Evolutionary conservation across 2,329 filamentous ascomycete species (phyloP).

Genomic region (Penicillium sp.): DNA sequence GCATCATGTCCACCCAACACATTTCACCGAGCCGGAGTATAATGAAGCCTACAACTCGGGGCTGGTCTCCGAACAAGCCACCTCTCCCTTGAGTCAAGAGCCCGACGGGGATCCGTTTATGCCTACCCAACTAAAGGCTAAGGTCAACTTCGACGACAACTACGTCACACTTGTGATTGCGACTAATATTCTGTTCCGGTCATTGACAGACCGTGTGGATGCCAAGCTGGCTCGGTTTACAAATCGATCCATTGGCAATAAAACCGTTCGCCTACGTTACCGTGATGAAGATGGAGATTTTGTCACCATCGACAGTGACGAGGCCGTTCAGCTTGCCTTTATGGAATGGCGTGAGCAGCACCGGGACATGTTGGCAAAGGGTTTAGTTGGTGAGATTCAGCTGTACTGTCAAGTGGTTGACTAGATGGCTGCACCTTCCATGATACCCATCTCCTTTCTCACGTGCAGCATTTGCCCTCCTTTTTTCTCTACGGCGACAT

Average conservation of each 20-base stretch:
- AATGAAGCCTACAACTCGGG: slow-evolving; percentile 31
- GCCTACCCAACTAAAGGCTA: slow-evolving; percentile 85
- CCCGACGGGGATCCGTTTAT: slow-evolving; percentile 46
- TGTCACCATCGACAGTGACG: slow-evolving; percentile 90
- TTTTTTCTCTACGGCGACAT: slow-evolving; percentile 6
- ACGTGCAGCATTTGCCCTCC: slow-evolving; percentile 3
- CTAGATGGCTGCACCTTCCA: slow-evolving; percentile 15
- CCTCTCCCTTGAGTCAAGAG: slow-evolving; percentile 36
- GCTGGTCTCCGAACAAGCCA: slow-evolving; percentile 31
- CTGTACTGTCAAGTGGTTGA: slow-evolving; percentile 69
- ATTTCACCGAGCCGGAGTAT: slow-evolving; percentile 43
- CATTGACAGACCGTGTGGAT: slow-evolving; percentile 91
- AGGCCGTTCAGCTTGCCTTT: slow-evolving; percentile 94
- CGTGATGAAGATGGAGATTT: slow-evolving; percentile 89
- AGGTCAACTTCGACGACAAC: slow-evolving; percentile 87
- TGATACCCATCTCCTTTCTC: neutral
- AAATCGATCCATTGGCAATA: slow-evolving; percentile 76
- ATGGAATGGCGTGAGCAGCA: slow-evolving; percentile 86
- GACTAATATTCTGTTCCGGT: slow-evolving; percentile 92
- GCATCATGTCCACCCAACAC: slow-evolving; percentile 44
- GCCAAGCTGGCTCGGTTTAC: slow-evolving; percentile 89
- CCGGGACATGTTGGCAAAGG: slow-evolving; percentile 58
- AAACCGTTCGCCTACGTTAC: slow-evolving; percentile 84
- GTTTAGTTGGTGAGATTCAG: slow-evolving; percentile 84
- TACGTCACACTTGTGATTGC: slow-evolving; percentile 95